phyloP scores from a whole-genome alignment of 164 flowering plant species.

The Kalanchoe fedtschenkoi region DNA sequence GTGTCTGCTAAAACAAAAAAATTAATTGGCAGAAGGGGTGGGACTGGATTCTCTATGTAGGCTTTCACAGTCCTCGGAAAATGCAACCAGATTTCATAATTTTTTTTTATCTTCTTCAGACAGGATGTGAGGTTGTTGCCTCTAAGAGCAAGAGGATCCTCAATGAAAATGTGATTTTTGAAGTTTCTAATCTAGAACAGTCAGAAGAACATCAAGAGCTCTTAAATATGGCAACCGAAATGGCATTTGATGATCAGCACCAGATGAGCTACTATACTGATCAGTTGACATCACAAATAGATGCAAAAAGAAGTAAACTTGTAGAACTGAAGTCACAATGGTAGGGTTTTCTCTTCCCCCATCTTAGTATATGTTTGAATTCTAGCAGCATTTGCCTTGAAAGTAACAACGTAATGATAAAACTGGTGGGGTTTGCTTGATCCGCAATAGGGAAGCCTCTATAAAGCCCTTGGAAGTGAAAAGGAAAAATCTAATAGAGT shows the following conservation, averaged over 20 bases:
- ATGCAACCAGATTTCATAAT: neutral
- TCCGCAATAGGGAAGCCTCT: conserved; percentile 27
- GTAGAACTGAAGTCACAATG: conserved; percentile 31
- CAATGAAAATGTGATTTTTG: conserved; percentile 16
- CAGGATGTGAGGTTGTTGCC: conserved; percentile 13
- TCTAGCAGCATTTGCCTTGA: neutral
- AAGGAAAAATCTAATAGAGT: conserved; percentile 30
- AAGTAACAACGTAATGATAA: neutral
- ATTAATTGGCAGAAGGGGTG: neutral
- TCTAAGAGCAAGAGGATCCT: conserved; percentile 17
- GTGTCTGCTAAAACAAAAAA: neutral
- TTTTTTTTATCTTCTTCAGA: conserved; percentile 17
- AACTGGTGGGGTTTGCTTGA: neutral
- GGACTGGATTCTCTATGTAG: neutral
- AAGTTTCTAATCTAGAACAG: conserved; percentile 18
- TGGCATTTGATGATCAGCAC: conserved; percentile 44
- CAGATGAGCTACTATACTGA: conserved; percentile 27
- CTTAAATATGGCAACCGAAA: conserved; percentile 34
- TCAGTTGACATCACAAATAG: conserved; percentile 31
- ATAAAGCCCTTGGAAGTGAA: conserved; percentile 36
- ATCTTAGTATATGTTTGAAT: neutral
- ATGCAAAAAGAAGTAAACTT: conserved; percentile 25
- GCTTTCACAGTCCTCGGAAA: neutral
- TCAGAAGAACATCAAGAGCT: conserved; percentile 36
- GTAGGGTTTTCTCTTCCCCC: conserved; percentile 18